These are phyloP conservation scores for Cajanus cajan DNA, from an alignment of 306 rosid species.

Conservation along the genomic window DNA sequence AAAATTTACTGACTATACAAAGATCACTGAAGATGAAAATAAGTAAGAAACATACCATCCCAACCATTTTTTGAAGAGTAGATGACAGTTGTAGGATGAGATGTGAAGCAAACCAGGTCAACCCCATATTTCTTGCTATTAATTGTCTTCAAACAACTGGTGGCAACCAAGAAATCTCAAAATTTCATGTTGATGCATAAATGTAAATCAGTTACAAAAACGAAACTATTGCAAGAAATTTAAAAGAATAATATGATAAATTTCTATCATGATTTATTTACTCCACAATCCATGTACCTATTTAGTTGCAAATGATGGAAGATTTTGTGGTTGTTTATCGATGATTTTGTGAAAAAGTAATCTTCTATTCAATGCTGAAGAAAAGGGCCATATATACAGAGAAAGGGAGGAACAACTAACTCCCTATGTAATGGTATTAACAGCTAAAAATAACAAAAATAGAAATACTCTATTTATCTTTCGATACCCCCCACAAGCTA, in stretches of 20 bases:
- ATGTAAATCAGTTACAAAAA: slow-evolving; percentile 1
- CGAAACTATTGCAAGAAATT: background rate
- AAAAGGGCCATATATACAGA: no score
- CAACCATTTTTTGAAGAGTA: slow-evolving; percentile 98
- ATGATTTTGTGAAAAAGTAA: no score
- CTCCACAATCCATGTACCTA: slow-evolving; percentile 1
- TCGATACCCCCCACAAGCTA: no score
- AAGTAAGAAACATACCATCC: slow-evolving; percentile 66
- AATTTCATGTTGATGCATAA: background rate
- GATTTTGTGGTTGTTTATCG: background rate
- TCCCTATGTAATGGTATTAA: no score
- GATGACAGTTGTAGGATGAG: slow-evolving; percentile 95
- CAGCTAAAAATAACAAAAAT: no score
- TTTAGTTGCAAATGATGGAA: background rate
- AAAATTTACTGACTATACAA: background rate
- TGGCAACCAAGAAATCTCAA: slow-evolving; percentile 30
- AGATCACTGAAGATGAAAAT: slow-evolving; percentile 4
- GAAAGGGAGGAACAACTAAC: no score
- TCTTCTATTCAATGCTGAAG: no score
- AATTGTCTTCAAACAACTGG: slow-evolving; percentile 95
- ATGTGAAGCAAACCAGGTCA: slow-evolving; percentile 91
- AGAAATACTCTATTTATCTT: no score
- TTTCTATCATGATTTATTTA: background rate
- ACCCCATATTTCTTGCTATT: slow-evolving; percentile 98
- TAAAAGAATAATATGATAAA: background rate